Percentiles rank a stretch among this genome's conserved stretches.
phyloP scores from a whole-genome alignment of 2,329 filamentous ascomycete genomes.

The Ceratocystis albifundus region DNA sequence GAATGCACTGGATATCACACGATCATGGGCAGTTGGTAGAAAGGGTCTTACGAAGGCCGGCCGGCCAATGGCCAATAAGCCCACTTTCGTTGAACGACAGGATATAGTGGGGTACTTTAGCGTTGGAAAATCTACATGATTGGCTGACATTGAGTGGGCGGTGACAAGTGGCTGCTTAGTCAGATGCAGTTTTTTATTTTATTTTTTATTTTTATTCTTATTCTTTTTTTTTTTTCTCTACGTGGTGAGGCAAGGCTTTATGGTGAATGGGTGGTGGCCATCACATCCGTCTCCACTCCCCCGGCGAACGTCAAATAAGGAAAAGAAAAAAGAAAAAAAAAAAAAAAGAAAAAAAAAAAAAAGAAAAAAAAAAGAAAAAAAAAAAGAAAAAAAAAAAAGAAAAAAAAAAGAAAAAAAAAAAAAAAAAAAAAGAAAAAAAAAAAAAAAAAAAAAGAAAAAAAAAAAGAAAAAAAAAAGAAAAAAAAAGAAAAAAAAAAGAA shows the following conservation, averaged over 20 bases:
- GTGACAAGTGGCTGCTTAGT: constrained; percentile 1
- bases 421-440: not conserved
- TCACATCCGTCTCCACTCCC: no score
- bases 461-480: not conserved
- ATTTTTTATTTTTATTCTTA: no score
- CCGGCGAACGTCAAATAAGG: no score
- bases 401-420: not conserved
- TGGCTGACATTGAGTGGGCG: not conserved
- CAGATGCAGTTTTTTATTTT: not conserved
- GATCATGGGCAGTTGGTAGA: not conserved
- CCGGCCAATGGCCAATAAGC: not conserved
- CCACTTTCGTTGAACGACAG: not conserved
- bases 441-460: not conserved
- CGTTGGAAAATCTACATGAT: not conserved
- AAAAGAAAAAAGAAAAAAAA: not conserved
- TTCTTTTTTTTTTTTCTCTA: no score
- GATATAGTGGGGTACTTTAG: not conserved
- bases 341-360: not conserved
- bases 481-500: not conserved
- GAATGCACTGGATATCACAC: not conserved
- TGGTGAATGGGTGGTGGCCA: not conserved
- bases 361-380: not conserved
- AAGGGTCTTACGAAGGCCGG: not conserved
- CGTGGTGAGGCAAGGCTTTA: not conserved
- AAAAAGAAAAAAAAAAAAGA: not conserved